A percentile compares a stretch with the other conserved stretches of the same genome.
These are phyloP conservation scores for Dalbergia cultrata DNA, from an alignment of 306 rosid genomes.

Conservation along the genomic window DNA sequence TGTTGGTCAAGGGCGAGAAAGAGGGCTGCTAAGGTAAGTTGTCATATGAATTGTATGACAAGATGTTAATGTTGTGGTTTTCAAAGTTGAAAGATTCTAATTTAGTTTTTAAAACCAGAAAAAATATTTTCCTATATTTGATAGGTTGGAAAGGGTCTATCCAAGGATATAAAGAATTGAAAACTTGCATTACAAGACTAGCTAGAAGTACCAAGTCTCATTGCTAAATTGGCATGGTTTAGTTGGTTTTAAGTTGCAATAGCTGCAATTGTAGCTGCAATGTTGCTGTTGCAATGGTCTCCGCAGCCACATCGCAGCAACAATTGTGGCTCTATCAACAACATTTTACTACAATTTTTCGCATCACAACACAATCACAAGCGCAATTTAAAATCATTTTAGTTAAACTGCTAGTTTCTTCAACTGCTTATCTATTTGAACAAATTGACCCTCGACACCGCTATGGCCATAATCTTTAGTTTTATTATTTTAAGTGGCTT, in stretches of 20 bases:
- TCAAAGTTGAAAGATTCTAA: conserved; percentile 25
- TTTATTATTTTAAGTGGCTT: conserved; percentile 82
- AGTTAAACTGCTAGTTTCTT: conserved; percentile 25
- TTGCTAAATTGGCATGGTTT: not conserved
- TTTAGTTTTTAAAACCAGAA: not conserved
- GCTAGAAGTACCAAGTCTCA: conserved; percentile 88
- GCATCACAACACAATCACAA: too few species aligned
- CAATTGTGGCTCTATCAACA: too few species aligned
- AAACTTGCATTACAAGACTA: conserved; percentile 94
- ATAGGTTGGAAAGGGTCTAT: conserved; percentile 92
- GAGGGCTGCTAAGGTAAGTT: conserved; percentile 82
- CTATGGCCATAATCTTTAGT: conserved; percentile 92
- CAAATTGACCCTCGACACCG: conserved; percentile 99
- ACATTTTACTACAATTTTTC: too few species aligned
- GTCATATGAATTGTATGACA: conserved; percentile 5
- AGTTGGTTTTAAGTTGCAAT: not conserved
- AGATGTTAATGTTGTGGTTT: not conserved
- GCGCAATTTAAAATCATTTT: too few species aligned
- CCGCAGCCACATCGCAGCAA: too few species aligned
- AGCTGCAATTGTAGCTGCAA: too few species aligned
- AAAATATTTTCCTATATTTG: not conserved
- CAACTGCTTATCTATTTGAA: conserved; percentile 36
- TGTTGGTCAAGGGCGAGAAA: conserved; percentile 88
- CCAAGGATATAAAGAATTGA: conserved; percentile 77
- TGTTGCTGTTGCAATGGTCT: too few species aligned